These are phyloP conservation scores for Cephalotrichum gorgonifer DNA, from an alignment of 2,329 filamentous ascomycete species.

Conservation along the genomic window DNA sequence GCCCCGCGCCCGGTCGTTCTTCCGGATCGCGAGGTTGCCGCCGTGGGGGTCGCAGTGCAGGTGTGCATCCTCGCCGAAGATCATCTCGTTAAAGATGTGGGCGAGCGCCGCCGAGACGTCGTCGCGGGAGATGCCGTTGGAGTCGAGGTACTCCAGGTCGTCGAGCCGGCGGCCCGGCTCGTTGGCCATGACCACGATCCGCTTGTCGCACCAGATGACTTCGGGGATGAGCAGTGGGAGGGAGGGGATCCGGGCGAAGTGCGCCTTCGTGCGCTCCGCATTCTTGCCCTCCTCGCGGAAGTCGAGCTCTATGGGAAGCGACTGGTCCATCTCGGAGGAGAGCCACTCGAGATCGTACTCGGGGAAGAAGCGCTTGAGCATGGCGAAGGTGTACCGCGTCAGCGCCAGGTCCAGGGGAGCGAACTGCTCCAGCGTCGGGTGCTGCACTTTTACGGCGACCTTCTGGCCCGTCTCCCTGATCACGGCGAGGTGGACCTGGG, in stretches of 20 bases:
- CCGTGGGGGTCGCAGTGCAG: conserved; percentile 96
- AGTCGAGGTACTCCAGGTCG: conserved; percentile 78
- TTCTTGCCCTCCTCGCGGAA: conserved; percentile 81
- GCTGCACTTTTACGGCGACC: conserved; percentile 95
- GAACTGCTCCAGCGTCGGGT: conserved; percentile 83
- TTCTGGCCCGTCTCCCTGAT: conserved; percentile 72
- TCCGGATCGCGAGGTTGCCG: conserved; percentile 86
- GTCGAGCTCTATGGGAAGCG: conserved; percentile 82
- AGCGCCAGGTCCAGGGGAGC: conserved; percentile 77
- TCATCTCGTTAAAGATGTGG: conserved; percentile 98
- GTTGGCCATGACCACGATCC: conserved; percentile 93
- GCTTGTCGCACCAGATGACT: conserved; percentile 78
- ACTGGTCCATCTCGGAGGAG: conserved; percentile 83
- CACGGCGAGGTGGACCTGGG: conserved; percentile 85
- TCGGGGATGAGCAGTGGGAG: conserved; percentile 82
- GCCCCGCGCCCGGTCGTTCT: conserved; percentile 49
- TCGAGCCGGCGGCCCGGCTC: conserved; percentile 80
- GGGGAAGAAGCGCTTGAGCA: conserved; percentile 85
- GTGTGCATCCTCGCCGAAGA: conserved; percentile 80
- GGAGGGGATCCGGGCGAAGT: conserved; percentile 65
- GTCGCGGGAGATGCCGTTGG: conserved; percentile 80
- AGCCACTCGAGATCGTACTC: conserved; percentile 98
- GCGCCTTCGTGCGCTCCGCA: conserved; percentile 64
- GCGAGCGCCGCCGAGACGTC: conserved; percentile 88
- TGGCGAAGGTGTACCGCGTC: conserved; percentile 81